Conservation (phyloP, 345 rosid genomes). For the Gossypium anomalum region DNA sequence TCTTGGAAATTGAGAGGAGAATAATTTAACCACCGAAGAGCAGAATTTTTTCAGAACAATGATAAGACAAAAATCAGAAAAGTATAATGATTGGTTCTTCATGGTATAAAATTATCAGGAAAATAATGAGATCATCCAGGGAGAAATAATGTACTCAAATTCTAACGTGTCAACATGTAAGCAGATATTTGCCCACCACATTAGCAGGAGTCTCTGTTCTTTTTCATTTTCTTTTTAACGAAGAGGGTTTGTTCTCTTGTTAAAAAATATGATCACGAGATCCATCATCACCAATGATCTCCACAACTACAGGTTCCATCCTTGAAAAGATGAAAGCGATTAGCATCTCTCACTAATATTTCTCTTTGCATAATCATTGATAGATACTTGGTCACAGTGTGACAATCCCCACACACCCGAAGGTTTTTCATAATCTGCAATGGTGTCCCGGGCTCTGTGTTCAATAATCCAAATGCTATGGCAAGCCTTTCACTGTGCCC, state of each 20-base stretch:
- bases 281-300: constrained; percentile 59
- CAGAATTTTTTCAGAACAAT: background rate
- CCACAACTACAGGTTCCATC: constrained; percentile 62
- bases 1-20: no score
- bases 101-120: background rate
- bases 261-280: background rate
- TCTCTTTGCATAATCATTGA: constrained; percentile 50
- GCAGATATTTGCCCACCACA: background rate
- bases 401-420: constrained; percentile 77
- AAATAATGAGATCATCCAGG: no score
- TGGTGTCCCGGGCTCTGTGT: constrained; percentile 52
- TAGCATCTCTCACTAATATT: constrained; percentile 65
- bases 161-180: background rate
- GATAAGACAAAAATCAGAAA: background rate
- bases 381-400: constrained; percentile 54
- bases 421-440: constrained; percentile 68
- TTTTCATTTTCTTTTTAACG: background rate
- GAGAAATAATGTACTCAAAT: background rate
- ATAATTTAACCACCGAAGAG: no score
- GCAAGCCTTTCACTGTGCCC: constrained; percentile 78
- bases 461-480: constrained; percentile 59
- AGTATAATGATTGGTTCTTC: background rate
- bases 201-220: background rate
- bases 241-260: background rate
- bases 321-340: constrained; percentile 61